A percentile compares a stretch with the other conserved stretches of the same genome.
phyloP scores from a whole-genome alignment of 2,329 filamentous ascomycete genomes.

The Calonectria naviculata region DNA sequence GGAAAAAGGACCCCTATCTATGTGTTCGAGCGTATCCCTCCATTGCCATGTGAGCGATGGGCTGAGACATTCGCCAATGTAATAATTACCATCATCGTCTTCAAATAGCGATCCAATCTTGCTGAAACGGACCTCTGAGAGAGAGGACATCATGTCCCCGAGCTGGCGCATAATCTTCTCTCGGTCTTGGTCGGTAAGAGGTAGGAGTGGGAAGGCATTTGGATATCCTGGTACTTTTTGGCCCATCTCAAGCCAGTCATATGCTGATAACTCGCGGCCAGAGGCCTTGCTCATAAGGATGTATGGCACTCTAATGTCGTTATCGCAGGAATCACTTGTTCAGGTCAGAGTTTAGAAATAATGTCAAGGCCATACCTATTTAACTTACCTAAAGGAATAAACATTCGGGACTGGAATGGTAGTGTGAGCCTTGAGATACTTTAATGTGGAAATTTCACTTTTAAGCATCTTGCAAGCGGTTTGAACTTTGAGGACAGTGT shows the following conservation, averaged over 20 bases:
- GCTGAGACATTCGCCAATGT: conserved; percentile 36
- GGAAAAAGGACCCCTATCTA: conserved; percentile 41
- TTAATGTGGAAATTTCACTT: conserved; percentile 38
- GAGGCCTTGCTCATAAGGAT: conserved; percentile 39
- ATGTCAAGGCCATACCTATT: no score
- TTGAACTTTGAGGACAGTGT: conserved; percentile 17
- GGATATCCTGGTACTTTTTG: conserved; percentile 23
- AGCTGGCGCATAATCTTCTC: conserved; percentile 34
- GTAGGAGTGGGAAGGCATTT: conserved; percentile 17
- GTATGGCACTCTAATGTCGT: conserved; percentile 37
- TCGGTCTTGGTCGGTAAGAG: conserved; percentile 24
- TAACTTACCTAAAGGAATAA: conserved; percentile 35
- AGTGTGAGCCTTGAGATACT: conserved; percentile 26
- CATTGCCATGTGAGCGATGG: conserved; percentile 35
- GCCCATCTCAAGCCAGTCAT: conserved; percentile 30
- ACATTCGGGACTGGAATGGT: conserved; percentile 37
- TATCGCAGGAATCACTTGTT: conserved; percentile 28
- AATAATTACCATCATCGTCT: conserved; percentile 21
- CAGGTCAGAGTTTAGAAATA: no score
- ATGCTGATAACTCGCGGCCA: conserved; percentile 29
- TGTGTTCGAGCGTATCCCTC: conserved; percentile 33
- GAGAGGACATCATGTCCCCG: conserved; percentile 26
- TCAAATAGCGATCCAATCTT: conserved; percentile 39
- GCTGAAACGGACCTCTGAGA: conserved; percentile 30
- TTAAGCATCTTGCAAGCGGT: conserved; percentile 32